phyloP scores from a whole-genome alignment of 345 rosid species.

The Gossypium anomalum region DNA sequence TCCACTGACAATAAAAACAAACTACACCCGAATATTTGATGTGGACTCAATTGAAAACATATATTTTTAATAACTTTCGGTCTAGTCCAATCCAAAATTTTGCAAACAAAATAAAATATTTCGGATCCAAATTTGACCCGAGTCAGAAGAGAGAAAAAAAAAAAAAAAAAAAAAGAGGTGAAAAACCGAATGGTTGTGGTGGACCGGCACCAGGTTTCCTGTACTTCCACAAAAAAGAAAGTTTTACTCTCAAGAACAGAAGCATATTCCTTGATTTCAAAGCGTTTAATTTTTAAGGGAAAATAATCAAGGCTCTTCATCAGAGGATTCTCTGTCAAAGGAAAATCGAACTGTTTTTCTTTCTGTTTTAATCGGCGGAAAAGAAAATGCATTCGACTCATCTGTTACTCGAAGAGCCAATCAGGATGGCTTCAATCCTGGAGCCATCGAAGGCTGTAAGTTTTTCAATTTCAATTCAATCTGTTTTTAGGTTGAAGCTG shows the following conservation, averaged over 20 bases:
- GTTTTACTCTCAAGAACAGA: neutral
- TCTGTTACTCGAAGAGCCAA: conserved; percentile 96
- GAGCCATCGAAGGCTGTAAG: conserved; percentile 91
- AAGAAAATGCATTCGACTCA: conserved; percentile 83
- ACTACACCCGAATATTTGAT: too few relatives aligned
- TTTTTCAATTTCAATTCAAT: conserved; percentile 5
- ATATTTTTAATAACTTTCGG: too few relatives aligned
- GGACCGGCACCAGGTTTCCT: neutral
- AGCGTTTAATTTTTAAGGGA: too few relatives aligned
- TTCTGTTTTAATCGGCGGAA: conserved; percentile 5
- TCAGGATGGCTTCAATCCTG: conserved; percentile 97
- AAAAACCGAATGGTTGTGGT: neutral
- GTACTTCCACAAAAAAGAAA: neutral
- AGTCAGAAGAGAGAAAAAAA: too few relatives aligned
- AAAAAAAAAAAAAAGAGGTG: neutral
- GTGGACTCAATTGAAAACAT: too few relatives aligned
- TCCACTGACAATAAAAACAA: too few relatives aligned
- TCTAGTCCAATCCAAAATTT: too few relatives aligned
- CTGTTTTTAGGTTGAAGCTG: neutral
- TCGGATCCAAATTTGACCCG: neutral
- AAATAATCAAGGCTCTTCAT: neutral
- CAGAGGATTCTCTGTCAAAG: conserved; percentile 2
- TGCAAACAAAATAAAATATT: too few relatives aligned
- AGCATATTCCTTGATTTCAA: conserved; percentile 22
- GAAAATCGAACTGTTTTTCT: neutral